These are phyloP conservation scores for Lolium rigidum DNA, from an alignment of 176 grass and related monocot species.

Conservation along the genomic window DNA sequence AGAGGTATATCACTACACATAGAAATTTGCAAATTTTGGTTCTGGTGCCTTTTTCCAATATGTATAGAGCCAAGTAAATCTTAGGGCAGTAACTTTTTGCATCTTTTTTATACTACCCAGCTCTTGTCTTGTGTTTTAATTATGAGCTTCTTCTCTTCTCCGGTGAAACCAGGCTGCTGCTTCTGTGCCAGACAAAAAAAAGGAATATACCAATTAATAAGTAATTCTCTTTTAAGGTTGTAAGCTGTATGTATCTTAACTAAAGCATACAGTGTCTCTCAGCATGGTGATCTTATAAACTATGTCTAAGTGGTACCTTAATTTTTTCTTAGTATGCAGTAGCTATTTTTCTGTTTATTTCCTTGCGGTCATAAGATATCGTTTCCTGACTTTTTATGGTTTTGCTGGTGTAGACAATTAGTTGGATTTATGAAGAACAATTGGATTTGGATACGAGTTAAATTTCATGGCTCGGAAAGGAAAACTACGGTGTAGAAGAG, in stretches of 20 bases:
- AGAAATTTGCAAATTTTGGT: constrained; percentile 13
- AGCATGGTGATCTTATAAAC: constrained; percentile 18
- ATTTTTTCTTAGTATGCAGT: constrained; percentile 30
- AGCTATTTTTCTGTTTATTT: constrained; percentile 12
- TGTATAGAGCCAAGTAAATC: constrained; percentile 6
- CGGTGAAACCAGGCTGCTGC: constrained; percentile 6
- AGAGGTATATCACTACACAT: neutral
- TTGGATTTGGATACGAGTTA: constrained; percentile 4
- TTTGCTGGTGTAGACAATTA: constrained; percentile 22
- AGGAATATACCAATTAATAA: constrained; percentile 29
- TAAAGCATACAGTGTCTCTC: constrained; percentile 5
- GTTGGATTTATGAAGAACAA: constrained; percentile 11
- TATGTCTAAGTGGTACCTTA: constrained; percentile 10
- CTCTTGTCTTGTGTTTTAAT: constrained; percentile 5
- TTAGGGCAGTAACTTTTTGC: constrained; percentile 5
- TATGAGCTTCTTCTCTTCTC: constrained; percentile 28
- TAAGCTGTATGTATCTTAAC: constrained; percentile 6
- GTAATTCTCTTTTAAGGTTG: constrained; percentile 34
- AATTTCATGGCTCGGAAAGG: constrained; percentile 12
- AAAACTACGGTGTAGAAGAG: constrained; percentile 8
- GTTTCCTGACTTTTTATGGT: constrained; percentile 27
- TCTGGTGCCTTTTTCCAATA: constrained; percentile 8
- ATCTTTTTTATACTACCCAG: constrained; percentile 11
- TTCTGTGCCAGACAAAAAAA: constrained; percentile 15
- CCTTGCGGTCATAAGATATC: neutral